Evolutionary conservation across 495 filamentous ascomycete species (phyloP), one percentile per base, ranked within the genome.

Genomic region (Cetradonia linearis): DNA sequence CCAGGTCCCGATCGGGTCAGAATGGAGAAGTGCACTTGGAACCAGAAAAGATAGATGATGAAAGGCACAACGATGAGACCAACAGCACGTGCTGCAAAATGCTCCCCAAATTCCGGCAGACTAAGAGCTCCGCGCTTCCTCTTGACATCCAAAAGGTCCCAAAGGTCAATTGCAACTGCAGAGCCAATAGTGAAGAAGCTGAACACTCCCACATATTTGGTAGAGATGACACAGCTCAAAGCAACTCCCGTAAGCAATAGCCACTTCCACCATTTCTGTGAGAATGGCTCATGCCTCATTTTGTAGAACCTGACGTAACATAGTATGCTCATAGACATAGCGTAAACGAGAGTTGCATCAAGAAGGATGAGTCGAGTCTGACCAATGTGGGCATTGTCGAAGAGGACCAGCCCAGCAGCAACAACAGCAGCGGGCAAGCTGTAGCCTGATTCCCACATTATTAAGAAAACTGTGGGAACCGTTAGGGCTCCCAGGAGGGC

Each of bases 371-470:
- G 76, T 16, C 93, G 82, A 37, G 93, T 96, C 76, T 99, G 93
- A 55, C 88, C 94, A 72, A 99, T 91, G 71, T 99, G 93, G 44
- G 91, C 93, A 72, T 99, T 99, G 74, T 99, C 93, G 70, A 99
- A 89, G 40, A 99, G 83, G 62, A 99, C 79, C 31, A 99, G 77
- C 31, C 86, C 84, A 10, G 94, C 83, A 28, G 93, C 87, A 62
- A 95, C 76, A 44, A 96, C 78, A 70, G 88, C 94, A 56, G 93
- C 94, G 5, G 93, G 93, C 23, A 99, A 76, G 46, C 90, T 94
- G 68, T 97, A 99, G 56, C 91, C 94, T 14, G 91, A 96, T 74
- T 99, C 93, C 93, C 93, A 97, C 93, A 99, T 99, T 66, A 95
- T 97, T 72, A 94, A 70, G 72, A 93, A 99, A 18, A 89, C 85